Conservation (phyloP, 1,284 basidiomycete species). For the Schizophyllum amplum region DNA sequence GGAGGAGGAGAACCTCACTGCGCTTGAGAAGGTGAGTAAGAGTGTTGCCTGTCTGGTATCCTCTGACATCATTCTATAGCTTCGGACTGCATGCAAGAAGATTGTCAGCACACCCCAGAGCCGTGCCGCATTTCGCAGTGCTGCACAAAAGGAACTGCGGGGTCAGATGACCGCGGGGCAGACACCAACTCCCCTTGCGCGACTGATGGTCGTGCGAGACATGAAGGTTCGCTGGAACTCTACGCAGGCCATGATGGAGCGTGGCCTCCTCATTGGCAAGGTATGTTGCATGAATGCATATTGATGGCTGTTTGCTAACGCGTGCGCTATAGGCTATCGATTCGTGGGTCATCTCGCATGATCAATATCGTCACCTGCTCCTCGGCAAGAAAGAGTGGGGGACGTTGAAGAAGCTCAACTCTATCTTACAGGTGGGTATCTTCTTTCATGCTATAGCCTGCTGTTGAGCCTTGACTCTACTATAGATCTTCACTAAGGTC, state of each 20-base stretch:
- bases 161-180: not conserved
- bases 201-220: constrained; percentile 18
- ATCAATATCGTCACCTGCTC: not conserved
- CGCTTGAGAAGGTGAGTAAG: not conserved
- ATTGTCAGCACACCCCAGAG: constrained; percentile 9
- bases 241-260: constrained; percentile 21
- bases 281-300: not conserved
- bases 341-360: constrained; percentile 3
- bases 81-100: constrained; percentile 3
- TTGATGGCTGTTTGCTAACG: not conserved
- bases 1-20: not conserved
- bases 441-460: not conserved
- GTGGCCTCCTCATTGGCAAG: constrained; percentile 11
- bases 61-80: not conserved
- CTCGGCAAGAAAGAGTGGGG: constrained; percentile 5
- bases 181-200: constrained; percentile 5
- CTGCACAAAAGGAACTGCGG: not conserved
- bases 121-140: not conserved
- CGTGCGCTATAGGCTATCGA: constrained; percentile 1
- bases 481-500: constrained; percentile 4
- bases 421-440: constrained; percentile 1
- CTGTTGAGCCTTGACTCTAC: not conserved
- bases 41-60: not conserved
- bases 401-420: not conserved
- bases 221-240: constrained; percentile 23